Evolutionary conservation across 2,329 filamentous ascomycete genomes (phyloP).

Genomic region (Magnaporthiopsis poae): DNA sequence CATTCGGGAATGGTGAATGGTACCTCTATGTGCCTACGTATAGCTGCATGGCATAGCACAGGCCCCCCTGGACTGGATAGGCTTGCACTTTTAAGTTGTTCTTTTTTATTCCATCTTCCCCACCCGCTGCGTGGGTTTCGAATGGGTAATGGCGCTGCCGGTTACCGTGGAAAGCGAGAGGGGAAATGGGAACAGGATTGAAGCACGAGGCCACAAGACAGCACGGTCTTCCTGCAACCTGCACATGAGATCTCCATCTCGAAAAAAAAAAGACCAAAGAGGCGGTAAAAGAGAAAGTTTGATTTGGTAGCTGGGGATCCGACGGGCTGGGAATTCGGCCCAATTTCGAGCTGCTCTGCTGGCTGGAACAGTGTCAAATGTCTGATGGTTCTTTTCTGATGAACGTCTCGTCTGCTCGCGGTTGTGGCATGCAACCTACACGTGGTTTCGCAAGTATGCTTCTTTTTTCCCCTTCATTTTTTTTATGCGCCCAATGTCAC

Average conservation of each 20-base stretch:
- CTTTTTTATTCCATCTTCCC: not conserved
- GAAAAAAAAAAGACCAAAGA: not conserved
- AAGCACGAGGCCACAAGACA: no score
- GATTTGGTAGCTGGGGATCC: not conserved
- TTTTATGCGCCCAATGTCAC: not conserved
- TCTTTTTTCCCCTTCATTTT: not conserved
- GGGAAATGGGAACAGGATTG: not conserved
- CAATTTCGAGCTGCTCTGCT: not conserved
- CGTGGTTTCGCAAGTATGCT: not conserved
- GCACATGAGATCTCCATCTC: not conserved
- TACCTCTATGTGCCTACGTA: no score
- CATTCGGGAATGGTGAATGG: not conserved
- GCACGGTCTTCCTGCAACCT: not conserved
- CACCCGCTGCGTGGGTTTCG: not conserved
- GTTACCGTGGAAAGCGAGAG: not conserved
- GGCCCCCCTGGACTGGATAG: not conserved
- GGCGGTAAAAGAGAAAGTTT: not conserved
- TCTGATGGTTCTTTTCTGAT: not conserved
- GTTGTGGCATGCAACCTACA: not conserved
- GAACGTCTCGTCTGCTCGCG: not conserved
- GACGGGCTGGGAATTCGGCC: not conserved
- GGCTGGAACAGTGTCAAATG: no score
- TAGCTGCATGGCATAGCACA: no score
- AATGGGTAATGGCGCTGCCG: not conserved
- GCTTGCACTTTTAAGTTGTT: not conserved